These are phyloP conservation scores for Sordaria brevicollis DNA, from an alignment of 495 filamentous ascomycete genomes.

Conservation along the genomic window DNA sequence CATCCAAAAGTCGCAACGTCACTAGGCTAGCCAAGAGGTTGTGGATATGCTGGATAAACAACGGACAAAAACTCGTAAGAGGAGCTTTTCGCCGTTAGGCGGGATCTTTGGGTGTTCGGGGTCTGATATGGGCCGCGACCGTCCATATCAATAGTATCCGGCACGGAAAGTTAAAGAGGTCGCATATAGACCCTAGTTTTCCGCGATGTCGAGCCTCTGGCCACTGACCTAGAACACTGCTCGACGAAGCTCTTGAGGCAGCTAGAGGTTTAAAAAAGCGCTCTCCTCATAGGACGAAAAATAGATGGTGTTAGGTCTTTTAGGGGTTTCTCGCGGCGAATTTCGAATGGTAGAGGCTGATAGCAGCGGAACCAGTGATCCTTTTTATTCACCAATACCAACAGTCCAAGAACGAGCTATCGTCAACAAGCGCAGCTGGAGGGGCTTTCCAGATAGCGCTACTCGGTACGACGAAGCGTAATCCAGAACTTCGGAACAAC, in stretches of 20 bases:
- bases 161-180: neutral
- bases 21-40: constrained; percentile 5
- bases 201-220: constrained; percentile 3
- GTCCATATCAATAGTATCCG: constrained; percentile 15
- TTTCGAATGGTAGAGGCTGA: neutral
- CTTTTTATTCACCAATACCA: neutral
- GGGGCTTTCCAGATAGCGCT: neutral
- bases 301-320: neutral
- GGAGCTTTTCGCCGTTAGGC: constrained; percentile 16
- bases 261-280: neutral
- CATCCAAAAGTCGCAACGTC: constrained; percentile 3
- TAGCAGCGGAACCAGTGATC: neutral
- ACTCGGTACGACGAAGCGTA: neutral
- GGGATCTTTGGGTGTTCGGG: constrained; percentile 9
- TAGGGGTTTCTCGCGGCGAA: neutral
- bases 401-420: neutral
- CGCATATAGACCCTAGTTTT: neutral
- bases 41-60: constrained; percentile 7
- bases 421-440: neutral
- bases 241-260: neutral
- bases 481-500: neutral
- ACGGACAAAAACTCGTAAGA: constrained; percentile 8
- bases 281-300: neutral
- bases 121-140: constrained; percentile 6
- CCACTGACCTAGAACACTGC: neutral